Base-by-base conservation (phyloP, 2,329 filamentous ascomycete genomes). In the Verruconis gallopava region DNA sequence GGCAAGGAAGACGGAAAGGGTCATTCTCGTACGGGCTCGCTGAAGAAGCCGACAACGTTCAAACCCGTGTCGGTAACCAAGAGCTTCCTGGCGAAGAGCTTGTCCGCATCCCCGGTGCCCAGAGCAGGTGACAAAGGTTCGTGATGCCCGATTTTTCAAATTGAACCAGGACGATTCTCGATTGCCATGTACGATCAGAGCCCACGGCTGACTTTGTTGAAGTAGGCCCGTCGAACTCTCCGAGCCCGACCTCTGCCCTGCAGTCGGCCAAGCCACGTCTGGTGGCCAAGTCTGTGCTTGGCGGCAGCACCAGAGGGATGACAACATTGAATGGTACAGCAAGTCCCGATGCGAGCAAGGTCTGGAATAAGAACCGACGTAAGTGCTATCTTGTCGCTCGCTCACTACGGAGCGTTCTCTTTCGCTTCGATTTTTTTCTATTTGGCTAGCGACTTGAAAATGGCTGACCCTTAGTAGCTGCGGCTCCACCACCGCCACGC, bases 351-450 rank as follows among this genome's bases (percentile, higher is more conserved):
- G 71, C 74, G 21, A 82, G 67, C 58, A 80, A 73, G 41, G 83
- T 93, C 32, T 93, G 85, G 85, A 93, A 91, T 64, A 88, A 86
- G 63, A 93, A 91, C 58, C 72, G 79, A 67, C 81, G 83, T 81
- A 73, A 57, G 79, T 66, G n/a, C 19, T 33, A 20, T 30, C 21
- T 28, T 22, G 6, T 11, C 5, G 21, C 21, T 14, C 25, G n/a
- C 25, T 13, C 40, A 47, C 43, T 50, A 57, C 14, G 25, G 9
- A 30, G 25, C n/a, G n/a, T n/a, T 9, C 25, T 18, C 38, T 38
- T 11, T 25, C 21, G 44, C 53, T 39, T 59, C 46, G 56, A 42
- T 40, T 40, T 55, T 60, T 52, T 57, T 51, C n/a, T n/a, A n/a
- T n/a, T n/a, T n/a, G n/a, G n/a, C n/a, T n/a, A n/a, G n/a, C n/a